phyloP scores from a whole-genome alignment of 495 filamentous ascomycete genomes.

The Talaromyces borbonicus region DNA sequence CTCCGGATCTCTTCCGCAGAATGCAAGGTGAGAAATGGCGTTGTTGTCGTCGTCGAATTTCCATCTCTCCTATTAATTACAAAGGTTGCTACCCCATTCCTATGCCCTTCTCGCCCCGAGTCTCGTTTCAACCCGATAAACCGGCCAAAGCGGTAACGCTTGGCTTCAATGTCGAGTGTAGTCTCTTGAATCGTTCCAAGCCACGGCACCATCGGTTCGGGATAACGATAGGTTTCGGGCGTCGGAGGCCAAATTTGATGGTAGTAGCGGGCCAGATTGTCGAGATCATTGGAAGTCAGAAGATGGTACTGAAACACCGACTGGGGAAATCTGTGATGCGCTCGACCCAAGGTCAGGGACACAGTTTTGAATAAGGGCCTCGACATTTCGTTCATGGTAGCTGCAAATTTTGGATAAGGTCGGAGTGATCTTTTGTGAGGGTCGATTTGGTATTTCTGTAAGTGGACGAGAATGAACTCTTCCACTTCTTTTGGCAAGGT shows the following conservation, averaged over 20 bases:
- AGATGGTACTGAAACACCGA: conserved; percentile 65
- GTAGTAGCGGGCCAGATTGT: conserved; percentile 63
- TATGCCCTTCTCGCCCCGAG: conserved; percentile 35
- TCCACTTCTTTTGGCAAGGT: too few species aligned
- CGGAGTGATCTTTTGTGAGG: neutral
- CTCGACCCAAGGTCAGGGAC: conserved; percentile 40
- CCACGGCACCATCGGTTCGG: conserved; percentile 39
- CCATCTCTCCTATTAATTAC: too few species aligned
- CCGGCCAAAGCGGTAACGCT: conserved; percentile 49
- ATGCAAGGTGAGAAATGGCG: too few species aligned
- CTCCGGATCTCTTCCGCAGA: conserved; percentile 9
- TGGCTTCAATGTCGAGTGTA: conserved; percentile 40
- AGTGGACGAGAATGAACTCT: too few species aligned
- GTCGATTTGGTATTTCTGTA: too few species aligned
- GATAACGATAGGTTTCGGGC: conserved; percentile 49
- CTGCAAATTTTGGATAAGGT: conserved; percentile 11
- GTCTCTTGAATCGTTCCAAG: conserved; percentile 17
- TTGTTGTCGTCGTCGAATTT: too few species aligned
- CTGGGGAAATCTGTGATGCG: conserved; percentile 56
- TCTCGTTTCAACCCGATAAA: conserved; percentile 61
- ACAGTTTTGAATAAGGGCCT: conserved; percentile 29
- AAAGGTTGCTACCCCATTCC: neutral
- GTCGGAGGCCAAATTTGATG: conserved; percentile 55
- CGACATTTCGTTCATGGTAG: conserved; percentile 23
- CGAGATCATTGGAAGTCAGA: conserved; percentile 59